A percentile compares a stretch with the other conserved stretches of the same genome.
Conservation (phyloP, 768 basidiomycete genomes). For the Lentinula raphanica region DNA sequence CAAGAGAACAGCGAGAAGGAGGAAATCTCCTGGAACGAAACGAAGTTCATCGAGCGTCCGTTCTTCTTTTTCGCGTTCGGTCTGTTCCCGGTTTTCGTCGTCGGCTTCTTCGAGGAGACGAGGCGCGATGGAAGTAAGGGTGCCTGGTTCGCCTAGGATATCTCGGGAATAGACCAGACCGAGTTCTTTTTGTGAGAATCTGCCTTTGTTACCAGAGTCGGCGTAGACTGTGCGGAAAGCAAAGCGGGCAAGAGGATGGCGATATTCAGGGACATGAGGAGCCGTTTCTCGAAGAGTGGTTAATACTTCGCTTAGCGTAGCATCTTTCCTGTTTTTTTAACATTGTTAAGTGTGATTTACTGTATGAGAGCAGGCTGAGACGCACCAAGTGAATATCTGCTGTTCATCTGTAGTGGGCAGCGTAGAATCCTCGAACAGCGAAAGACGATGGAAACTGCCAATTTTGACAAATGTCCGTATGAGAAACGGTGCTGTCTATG, state of each 20-base stretch:
- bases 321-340: slow-evolving; percentile 61
- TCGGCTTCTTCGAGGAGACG: slow-evolving; percentile 54
- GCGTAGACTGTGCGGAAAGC: slow-evolving; percentile 78
- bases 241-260: slow-evolving; percentile 78
- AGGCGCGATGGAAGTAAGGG: slow-evolving; percentile 50
- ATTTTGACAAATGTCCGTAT: slow-evolving; percentile 81
- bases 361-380: too few species aligned
- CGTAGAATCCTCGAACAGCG: slow-evolving; percentile 72
- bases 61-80: slow-evolving; percentile 53
- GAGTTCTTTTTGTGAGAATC: slow-evolving; percentile 72
- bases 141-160: slow-evolving; percentile 75
- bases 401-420: slow-evolving; percentile 78
- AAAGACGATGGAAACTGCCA: slow-evolving; percentile 68
- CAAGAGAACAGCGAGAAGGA: slow-evolving; percentile 68
- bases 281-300: slow-evolving; percentile 71
- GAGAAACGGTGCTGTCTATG: slow-evolving; percentile 74
- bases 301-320: slow-evolving; percentile 73
- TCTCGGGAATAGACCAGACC: slow-evolving; percentile 81
- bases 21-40: slow-evolving; percentile 77
- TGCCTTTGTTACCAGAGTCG: slow-evolving; percentile 66
- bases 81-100: slow-evolving; percentile 25
- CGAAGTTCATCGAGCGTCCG: slow-evolving; percentile 74
- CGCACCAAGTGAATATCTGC: slow-evolving; percentile 76
- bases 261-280: slow-evolving; percentile 64
- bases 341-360: too few species aligned